phyloP scores from a whole-genome alignment of 2,329 filamentous ascomycete species.

The Beauveria scarabaeidicola region DNA sequence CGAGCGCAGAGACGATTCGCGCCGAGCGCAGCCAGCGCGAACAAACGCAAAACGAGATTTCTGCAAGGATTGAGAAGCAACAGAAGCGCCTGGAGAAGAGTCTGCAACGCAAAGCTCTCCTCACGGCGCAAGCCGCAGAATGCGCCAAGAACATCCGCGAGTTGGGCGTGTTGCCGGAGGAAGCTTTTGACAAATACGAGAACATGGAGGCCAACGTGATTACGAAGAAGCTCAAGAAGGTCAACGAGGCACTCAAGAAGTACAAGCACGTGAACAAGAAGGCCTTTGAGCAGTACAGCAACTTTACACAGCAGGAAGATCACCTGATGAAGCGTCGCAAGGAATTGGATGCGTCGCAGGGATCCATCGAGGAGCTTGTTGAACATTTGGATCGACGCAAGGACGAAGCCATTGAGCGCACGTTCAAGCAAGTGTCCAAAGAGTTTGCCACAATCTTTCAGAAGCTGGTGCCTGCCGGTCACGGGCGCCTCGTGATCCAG shows the following conservation, averaged over 20 bases:
- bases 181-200: constrained; percentile 86
- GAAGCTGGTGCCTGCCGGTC: constrained; percentile 87
- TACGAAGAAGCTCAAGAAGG: constrained; percentile 69
- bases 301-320: constrained; percentile 87
- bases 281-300: constrained; percentile 97
- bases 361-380: constrained; percentile 86
- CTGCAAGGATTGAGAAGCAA: constrained; percentile 70
- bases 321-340: constrained; percentile 73
- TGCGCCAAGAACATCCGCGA: constrained; percentile 85
- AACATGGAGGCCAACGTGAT: constrained; percentile 68
- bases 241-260: constrained; percentile 88
- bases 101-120: constrained; percentile 75
- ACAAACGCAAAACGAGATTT: constrained; percentile 65
- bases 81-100: constrained; percentile 89
- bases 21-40: constrained; percentile 53
- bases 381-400: constrained; percentile 89
- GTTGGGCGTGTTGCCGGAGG: constrained; percentile 84
- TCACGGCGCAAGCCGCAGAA: constrained; percentile 69
- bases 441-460: constrained; percentile 92
- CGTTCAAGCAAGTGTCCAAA: constrained; percentile 93
- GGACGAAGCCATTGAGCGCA: constrained; percentile 95
- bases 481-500: constrained; percentile 87
- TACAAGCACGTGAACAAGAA: constrained; percentile 99
- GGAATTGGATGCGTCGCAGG: constrained; percentile 79
- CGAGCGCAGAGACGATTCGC: constrained; percentile 49